Evolutionary conservation across 495 filamentous ascomycete genomes (phyloP).

Genomic region (Penicillium cataractarum): DNA sequence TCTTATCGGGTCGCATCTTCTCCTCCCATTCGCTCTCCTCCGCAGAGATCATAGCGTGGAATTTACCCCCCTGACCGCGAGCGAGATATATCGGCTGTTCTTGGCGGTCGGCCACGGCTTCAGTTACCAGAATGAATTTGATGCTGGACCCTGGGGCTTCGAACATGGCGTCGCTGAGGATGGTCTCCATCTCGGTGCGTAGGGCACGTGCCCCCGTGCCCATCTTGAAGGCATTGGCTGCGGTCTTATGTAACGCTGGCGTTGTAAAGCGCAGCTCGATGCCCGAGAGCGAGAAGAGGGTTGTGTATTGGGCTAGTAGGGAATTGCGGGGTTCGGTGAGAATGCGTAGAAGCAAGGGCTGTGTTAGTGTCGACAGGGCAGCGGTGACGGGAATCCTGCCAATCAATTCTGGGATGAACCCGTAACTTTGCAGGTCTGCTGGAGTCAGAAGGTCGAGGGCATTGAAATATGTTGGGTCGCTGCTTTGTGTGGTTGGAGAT

Average conservation of each 20-base stretch:
- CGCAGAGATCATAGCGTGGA: constrained; percentile 58
- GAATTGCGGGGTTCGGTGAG: constrained; percentile 91
- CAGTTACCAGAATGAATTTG: constrained; percentile 76
- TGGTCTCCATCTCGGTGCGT: constrained; percentile 84
- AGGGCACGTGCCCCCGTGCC: constrained; percentile 87
- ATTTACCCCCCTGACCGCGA: constrained; percentile 61
- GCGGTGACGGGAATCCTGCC: constrained; percentile 88
- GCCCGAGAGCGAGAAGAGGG: constrained; percentile 80
- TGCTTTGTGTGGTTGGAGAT: constrained; percentile 32
- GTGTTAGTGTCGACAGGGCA: constrained; percentile 79
- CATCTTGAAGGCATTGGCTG: constrained; percentile 70
- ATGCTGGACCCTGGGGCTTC: constrained; percentile 76
- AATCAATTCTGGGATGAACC: constrained; percentile 93
- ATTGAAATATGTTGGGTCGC: constrained; percentile 63
- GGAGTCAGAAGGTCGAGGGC: constrained; percentile 81
- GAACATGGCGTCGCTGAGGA: constrained; percentile 89
- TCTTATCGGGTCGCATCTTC: constrained; percentile 36
- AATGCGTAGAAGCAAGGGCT: constrained; percentile 78
- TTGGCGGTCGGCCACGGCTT: constrained; percentile 67
- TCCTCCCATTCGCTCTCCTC: constrained; percentile 70
- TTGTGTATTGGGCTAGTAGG: constrained; percentile 80
- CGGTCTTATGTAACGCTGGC: constrained; percentile 75
- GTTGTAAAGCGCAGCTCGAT: constrained; percentile 85
- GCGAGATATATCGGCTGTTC: constrained; percentile 64
- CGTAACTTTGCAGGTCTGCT: constrained; percentile 84